These are phyloP conservation scores for Saccharomycopsis microspora DNA, from an alignment of 805 yeast genomes.

Conservation along the genomic window DNA sequence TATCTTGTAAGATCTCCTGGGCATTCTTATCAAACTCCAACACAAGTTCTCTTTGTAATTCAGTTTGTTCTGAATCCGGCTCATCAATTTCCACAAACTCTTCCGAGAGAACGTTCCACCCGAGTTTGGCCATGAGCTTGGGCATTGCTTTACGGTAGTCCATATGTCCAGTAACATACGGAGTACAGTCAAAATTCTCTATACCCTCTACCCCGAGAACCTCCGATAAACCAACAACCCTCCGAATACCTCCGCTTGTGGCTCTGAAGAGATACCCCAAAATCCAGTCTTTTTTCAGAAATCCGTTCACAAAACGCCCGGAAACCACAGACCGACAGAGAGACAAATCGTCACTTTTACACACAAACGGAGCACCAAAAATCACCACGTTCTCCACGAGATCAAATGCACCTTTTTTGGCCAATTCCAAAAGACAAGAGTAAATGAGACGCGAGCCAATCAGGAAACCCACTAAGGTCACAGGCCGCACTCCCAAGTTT, in stretches of 20 bases:
- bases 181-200: constrained; percentile 84
- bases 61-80: constrained; percentile 80
- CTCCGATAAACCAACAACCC: constrained; percentile 85
- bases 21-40: constrained; percentile 82
- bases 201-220: constrained; percentile 52
- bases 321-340: constrained; percentile 78
- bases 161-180: constrained; percentile 88
- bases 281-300: constrained; percentile 89
- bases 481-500: constrained; percentile 85
- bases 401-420: constrained; percentile 79
- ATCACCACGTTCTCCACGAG: constrained; percentile 78
- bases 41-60: constrained; percentile 72
- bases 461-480: constrained; percentile 87
- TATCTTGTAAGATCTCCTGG: constrained; percentile 38
- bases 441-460: constrained; percentile 87
- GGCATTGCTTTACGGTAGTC: constrained; percentile 95
- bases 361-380: constrained; percentile 83
- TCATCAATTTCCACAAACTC: constrained; percentile 94
- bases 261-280: constrained; percentile 92
- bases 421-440: constrained; percentile 79
- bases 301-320: constrained; percentile 85
- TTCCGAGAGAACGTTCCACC: constrained; percentile 77
- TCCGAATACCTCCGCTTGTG: constrained; percentile 83
- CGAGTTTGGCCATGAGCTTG: constrained; percentile 50
- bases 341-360: constrained; percentile 64